Evolutionary conservation across 164 flowering plant species (phyloP).

Genomic region (Echeveria elegans): DNA sequence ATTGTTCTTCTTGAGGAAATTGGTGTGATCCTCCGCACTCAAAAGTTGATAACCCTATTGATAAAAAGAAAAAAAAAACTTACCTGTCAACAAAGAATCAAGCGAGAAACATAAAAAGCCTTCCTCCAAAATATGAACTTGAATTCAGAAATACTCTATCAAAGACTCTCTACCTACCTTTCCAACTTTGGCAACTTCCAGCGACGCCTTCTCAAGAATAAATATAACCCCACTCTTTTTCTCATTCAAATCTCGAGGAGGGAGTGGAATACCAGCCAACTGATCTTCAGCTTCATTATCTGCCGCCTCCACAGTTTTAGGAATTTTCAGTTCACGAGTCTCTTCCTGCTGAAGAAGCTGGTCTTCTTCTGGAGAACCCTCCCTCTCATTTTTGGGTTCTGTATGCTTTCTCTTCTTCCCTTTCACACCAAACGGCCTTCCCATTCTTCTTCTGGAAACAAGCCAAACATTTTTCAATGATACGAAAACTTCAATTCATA

Average conservation of each 20-base stretch:
- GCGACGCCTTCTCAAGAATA: conserved; percentile 73
- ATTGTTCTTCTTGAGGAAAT: conserved; percentile 48
- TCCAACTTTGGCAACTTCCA: conserved; percentile 87
- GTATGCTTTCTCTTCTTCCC: conserved; percentile 8
- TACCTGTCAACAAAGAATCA: background rate
- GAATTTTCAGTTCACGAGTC: background rate
- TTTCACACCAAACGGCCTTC: background rate
- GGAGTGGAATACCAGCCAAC: conserved; percentile 48
- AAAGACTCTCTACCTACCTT: conserved; percentile 20
- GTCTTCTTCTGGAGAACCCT: background rate
- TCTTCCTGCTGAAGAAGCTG: background rate
- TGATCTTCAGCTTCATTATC: conserved; percentile 17
- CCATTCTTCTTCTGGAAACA: conserved; percentile 5
- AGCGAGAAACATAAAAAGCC: background rate
- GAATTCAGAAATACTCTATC: too few species aligned
- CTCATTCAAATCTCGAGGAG: conserved; percentile 14
- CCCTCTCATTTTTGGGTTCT: background rate
- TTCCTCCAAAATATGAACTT: too few species aligned
- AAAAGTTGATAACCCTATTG: conserved; percentile 58
- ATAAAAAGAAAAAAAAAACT: too few species aligned
- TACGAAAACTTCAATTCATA: too few species aligned
- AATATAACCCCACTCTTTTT: conserved; percentile 50
- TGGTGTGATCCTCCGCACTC: conserved; percentile 73
- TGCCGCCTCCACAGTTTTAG: conserved; percentile 9
- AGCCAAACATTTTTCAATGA: too few species aligned